Percentiles rank a stretch among this genome's conserved stretches.
These are phyloP conservation scores for Xylaria sp. DNA, from an alignment of 2,329 filamentous ascomycete genomes.

Conservation along the genomic window DNA sequence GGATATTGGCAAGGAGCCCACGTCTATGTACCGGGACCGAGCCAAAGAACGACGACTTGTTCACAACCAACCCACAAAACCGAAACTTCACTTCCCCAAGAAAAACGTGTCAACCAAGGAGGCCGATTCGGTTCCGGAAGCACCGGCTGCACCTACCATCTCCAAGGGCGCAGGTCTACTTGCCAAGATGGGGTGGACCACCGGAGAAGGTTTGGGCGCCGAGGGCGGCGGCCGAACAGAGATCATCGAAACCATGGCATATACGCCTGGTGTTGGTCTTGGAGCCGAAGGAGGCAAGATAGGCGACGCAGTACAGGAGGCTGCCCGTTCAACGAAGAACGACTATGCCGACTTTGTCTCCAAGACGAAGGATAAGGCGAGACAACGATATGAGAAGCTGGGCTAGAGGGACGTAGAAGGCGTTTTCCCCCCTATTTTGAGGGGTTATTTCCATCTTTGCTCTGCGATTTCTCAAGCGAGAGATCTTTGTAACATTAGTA, in stretches of 20 bases:
- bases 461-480: too few relatives aligned
- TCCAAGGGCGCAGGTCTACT: conserved; percentile 64
- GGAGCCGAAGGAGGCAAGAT: conserved; percentile 65
- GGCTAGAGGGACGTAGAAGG: conserved; percentile 21
- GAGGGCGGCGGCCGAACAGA: conserved; percentile 58
- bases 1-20: conserved; percentile 33
- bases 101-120: conserved; percentile 31
- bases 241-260: conserved; percentile 59
- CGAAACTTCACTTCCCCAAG: conserved; percentile 32
- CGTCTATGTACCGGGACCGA: conserved; percentile 54
- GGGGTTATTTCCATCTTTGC: too few relatives aligned
- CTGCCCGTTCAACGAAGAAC: conserved; percentile 55
- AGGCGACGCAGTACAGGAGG: conserved; percentile 61
- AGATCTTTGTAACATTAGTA: too few relatives aligned
- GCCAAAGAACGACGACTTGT: conserved; percentile 61
- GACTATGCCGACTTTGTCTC: conserved; percentile 58
- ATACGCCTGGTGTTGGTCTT: conserved; percentile 62
- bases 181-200: conserved; percentile 68
- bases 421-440: not conserved
- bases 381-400: conserved; percentile 59
- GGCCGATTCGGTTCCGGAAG: conserved; percentile 36
- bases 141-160: conserved; percentile 34
- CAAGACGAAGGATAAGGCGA: conserved; percentile 59
- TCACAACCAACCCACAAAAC: conserved; percentile 56
- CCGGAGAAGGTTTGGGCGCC: conserved; percentile 59